These are phyloP conservation scores for Phytophthora fragariaefolia DNA, from an alignment of 352 stramenopile genomes.

Conservation along the genomic window DNA sequence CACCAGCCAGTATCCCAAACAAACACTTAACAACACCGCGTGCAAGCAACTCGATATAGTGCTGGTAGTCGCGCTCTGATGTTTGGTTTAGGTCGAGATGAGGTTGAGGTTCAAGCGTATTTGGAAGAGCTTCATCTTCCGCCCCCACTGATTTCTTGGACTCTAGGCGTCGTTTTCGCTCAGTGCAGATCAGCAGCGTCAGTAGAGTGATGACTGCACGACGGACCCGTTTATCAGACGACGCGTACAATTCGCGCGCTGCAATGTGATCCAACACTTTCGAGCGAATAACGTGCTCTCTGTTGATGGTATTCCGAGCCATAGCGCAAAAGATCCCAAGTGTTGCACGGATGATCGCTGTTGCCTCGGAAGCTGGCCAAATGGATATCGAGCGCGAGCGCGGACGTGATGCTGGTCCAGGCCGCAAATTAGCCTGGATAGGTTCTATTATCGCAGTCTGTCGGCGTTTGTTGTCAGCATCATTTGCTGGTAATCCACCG, in stretches of 20 bases:
- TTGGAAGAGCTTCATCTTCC: conserved; percentile 1
- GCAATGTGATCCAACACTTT: conserved; percentile 70
- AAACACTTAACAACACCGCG: conserved; percentile 77
- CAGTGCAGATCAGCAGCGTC: conserved; percentile 64
- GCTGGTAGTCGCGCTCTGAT: conserved; percentile 58
- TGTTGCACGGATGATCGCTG: conserved; percentile 41
- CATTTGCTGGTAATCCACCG: background rate
- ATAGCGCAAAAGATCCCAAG: conserved; percentile 71
- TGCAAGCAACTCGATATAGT: conserved; percentile 77
- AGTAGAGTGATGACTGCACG: conserved; percentile 64
- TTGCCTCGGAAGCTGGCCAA: conserved; percentile 29
- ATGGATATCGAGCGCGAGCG: conserved; percentile 23
- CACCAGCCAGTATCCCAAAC: conserved; percentile 71
- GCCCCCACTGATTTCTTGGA: background rate
- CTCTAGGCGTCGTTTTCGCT: conserved; percentile 43
- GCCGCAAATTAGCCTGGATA: conserved; percentile 13
- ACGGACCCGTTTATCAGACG: conserved; percentile 66
- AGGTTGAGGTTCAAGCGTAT: background rate
- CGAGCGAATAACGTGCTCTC: conserved; percentile 66
- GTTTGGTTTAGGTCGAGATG: conserved; percentile 2
- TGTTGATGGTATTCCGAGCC: conserved; percentile 60
- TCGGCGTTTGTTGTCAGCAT: conserved; percentile 18
- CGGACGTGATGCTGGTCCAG: conserved; percentile 22
- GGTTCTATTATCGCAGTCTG: conserved; percentile 19
- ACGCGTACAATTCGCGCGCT: conserved; percentile 57